Evolutionary conservation across 2,329 filamentous ascomycete species (phyloP), one percentile per base, ranked within the genome.

Genomic region (Botrytis fragariae): DNA sequence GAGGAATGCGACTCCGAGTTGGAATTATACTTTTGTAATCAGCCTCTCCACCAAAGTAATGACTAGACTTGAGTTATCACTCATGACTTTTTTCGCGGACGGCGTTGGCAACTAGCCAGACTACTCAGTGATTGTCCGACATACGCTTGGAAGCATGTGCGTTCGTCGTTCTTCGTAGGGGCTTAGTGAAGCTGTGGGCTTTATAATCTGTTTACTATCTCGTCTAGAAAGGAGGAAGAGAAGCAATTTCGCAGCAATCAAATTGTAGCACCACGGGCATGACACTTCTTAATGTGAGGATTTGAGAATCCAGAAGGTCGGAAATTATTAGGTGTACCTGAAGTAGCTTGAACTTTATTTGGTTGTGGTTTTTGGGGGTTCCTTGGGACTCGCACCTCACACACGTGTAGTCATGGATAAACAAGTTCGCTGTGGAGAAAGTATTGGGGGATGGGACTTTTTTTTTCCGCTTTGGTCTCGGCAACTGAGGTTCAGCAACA

Each of bases 41-140:
- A 90, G 85, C 82, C 88, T 87, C 81, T 90, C 88, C 79, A 90
- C 88, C 77, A 90, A 85, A 81, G 86, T 88, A 83, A 86, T 85
- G 79, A 90, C 87, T 78, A 90, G 84, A 82, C 85, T 85, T 79
- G 86, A 85, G 81, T 90, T 87, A 81, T 86, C 85, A 81, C 87
- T 89, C 88, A 90, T 90, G 82, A 78, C 76, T 78, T 68, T 35
- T 60, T n/a, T 68, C 35, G 65, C 60, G 65, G 65, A 65, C 54
- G 67, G 69, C 54, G 69, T 65, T 78, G 75, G 77, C 77, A 68
- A 44, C 71, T 75, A 48, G 76, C 76, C 77, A 79, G 75, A 72
- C 65, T 70, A 71, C 64, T 79, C 73, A 78, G 69, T 65, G 67
- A 68, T 71, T 73, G 61, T 69, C 75, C 76, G 76, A 75, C 79